Conservation (phyloP, 2,329 filamentous ascomycete species). For the Penicillium oxalicum region DNA sequence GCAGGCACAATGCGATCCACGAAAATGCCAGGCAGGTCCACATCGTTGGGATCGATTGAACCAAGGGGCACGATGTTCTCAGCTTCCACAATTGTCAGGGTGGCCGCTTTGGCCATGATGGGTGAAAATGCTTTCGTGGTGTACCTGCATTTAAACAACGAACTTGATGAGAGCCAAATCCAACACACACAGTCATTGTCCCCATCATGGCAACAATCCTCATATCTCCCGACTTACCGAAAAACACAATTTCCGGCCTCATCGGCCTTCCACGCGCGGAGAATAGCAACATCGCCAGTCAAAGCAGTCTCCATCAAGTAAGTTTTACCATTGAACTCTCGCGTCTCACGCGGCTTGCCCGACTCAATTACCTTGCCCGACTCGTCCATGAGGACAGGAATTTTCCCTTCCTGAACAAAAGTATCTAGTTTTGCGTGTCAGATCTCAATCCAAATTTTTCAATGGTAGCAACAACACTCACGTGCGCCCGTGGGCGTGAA, state of each 20-base stretch:
- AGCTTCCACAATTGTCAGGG: constrained; percentile 73
- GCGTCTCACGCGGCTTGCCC: constrained; percentile 62
- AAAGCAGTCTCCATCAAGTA: constrained; percentile 75
- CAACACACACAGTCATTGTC: too few relatives aligned
- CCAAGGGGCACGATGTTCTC: constrained; percentile 75
- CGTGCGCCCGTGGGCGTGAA: constrained; percentile 69
- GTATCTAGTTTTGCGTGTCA: constrained; percentile 23
- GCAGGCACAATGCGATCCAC: constrained; percentile 75
- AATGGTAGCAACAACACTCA: constrained; percentile 33
- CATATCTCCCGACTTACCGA: constrained; percentile 42
- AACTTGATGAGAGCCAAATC: too few relatives aligned
- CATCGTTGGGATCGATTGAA: constrained; percentile 64
- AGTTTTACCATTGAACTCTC: constrained; percentile 64
- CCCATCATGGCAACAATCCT: too few relatives aligned
- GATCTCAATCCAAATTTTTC: accelerated
- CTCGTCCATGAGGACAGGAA: constrained; percentile 72
- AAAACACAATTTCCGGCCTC: constrained; percentile 75
- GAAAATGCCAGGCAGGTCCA: constrained; percentile 76
- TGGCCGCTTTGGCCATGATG: constrained; percentile 76
- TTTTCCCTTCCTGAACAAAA: constrained; percentile 35
- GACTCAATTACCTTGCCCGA: constrained; percentile 71
- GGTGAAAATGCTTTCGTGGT: constrained; percentile 70
- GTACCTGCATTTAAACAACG: constrained; percentile 37
- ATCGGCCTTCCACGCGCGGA: constrained; percentile 71
- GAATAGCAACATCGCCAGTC: constrained; percentile 68